Base-by-base conservation (phyloP, 2,329 filamentous ascomycete species). In the Monosporascus ibericus region DNA sequence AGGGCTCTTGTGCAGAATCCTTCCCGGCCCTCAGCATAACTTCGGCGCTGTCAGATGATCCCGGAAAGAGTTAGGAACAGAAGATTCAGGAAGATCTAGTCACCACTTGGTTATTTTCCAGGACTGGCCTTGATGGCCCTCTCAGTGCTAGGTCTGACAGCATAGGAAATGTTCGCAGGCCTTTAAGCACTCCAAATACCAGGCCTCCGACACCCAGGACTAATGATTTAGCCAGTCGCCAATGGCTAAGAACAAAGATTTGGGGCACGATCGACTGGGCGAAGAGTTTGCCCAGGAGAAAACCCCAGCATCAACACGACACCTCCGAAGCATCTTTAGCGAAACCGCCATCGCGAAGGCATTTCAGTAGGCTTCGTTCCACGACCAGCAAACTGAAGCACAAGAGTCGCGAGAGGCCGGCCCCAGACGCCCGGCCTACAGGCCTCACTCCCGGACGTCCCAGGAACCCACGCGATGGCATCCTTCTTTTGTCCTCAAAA, bases 201-300 rank as follows among this genome's bases (percentile, higher is more conserved):
- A 49, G 50, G 18, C 48, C 59, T 30, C 59, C 58, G 25, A 55
- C 49, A 5, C 52, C 48, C 11, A 50, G 52, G 22, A 54, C 53
- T 48, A 49, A 51, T 38, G 52, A 47, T 17, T 56, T 61, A 14
- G 30, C 24, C 36, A 36, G 38, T 22, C 52, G 58, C n/a, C 59
- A 50, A 15, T 51, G 50, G 36, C 48, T 48, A 18, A 55, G 47
- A 11, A 59, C 59, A 8, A 42, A 60, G 34, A 51, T 48, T 24
- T 55, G 58, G 22, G 62, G 56, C 18, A 61, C 62, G n/a, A 57
- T 63, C 22, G 57, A 63, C 51, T 64, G 58, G 63, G 58, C 60
- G 36, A 64, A 57, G 52, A 60, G 40, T 46, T 64, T 57, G 61
- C 55, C 55, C 14, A 63, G 60, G 47, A 55, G 59, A 46, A 64